Conservation (phyloP, 2,329 filamentous ascomycete species). For the Sclerotinia minor region DNA sequence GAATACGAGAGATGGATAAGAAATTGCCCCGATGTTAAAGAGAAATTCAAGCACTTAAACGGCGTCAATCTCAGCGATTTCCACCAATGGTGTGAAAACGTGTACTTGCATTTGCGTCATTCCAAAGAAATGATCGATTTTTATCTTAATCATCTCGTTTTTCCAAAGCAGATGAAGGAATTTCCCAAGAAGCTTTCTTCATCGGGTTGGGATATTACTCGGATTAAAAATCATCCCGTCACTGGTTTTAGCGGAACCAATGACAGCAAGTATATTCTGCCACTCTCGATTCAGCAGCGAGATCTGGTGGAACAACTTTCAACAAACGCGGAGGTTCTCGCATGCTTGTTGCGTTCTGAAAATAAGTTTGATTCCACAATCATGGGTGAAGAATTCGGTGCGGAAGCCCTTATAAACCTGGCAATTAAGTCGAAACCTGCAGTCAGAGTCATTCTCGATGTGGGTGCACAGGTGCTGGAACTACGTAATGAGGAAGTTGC, state of each 20-base stretch:
- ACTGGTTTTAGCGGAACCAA: constrained; percentile 73
- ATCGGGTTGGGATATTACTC: constrained; percentile 66
- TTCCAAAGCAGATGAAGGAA: constrained; percentile 61
- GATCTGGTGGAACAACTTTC: constrained; percentile 57
- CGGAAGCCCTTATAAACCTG: constrained; percentile 48
- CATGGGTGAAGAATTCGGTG: constrained; percentile 38
- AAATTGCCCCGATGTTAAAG: constrained; percentile 42
- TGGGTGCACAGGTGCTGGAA: constrained; percentile 70
- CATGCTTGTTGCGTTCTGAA: constrained; percentile 55
- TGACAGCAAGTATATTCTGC: constrained; percentile 60
- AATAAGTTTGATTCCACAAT: constrained; percentile 47
- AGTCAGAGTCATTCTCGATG: constrained; percentile 65
- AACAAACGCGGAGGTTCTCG: constrained; percentile 67
- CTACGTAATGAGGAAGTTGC: constrained; percentile 58
- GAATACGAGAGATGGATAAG: constrained; percentile 55
- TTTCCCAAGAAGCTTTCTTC: constrained; percentile 63
- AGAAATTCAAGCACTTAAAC: constrained; percentile 45
- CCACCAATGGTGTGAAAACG: constrained; percentile 46
- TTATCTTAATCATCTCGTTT: constrained; percentile 59
- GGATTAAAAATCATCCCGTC: constrained; percentile 49
- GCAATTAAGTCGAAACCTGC: constrained; percentile 45
- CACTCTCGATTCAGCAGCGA: constrained; percentile 55
- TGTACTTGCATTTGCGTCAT: constrained; percentile 56
- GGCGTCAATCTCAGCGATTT: constrained; percentile 61
- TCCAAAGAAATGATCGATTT: constrained; percentile 61